These are phyloP conservation scores for Pichia sp. DNA, from an alignment of 1,139 yeast genomes.

Conservation along the genomic window DNA sequence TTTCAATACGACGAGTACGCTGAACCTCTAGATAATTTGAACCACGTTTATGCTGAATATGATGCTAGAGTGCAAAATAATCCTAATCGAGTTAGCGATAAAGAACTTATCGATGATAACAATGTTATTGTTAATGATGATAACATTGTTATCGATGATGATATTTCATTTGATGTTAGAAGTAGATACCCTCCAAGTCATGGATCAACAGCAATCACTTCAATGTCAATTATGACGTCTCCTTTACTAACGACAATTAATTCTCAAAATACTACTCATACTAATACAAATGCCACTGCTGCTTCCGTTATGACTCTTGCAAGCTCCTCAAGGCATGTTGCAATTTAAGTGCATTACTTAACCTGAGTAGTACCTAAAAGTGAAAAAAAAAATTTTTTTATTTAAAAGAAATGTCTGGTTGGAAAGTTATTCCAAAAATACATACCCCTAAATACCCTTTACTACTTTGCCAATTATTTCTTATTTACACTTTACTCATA, in stretches of 20 bases:
- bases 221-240: slow-evolving; percentile 28
- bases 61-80: neutral
- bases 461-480: too few species aligned
- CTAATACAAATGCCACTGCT: slow-evolving; percentile 33
- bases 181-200: slow-evolving; percentile 15
- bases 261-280: slow-evolving; percentile 18
- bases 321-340: slow-evolving; percentile 39
- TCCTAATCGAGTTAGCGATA: neutral
- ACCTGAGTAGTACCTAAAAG: neutral
- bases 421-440: too few species aligned
- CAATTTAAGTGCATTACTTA: too few species aligned
- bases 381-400: neutral
- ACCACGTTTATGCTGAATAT: too few species aligned
- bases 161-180: slow-evolving; percentile 2
- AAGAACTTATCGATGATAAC: slow-evolving; percentile 13
- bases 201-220: slow-evolving; percentile 45
- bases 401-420: too few species aligned
- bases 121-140: slow-evolving; percentile 29
- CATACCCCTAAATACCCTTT: too few species aligned
- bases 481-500: too few species aligned
- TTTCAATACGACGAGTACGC: neutral
- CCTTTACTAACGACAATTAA: slow-evolving; percentile 9
- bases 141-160: neutral
- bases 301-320: slow-evolving; percentile 51
- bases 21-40: too few species aligned